Base-by-base conservation (phyloP, 352 stramenopile genomes). In the Phytophthora capsici region DNA sequence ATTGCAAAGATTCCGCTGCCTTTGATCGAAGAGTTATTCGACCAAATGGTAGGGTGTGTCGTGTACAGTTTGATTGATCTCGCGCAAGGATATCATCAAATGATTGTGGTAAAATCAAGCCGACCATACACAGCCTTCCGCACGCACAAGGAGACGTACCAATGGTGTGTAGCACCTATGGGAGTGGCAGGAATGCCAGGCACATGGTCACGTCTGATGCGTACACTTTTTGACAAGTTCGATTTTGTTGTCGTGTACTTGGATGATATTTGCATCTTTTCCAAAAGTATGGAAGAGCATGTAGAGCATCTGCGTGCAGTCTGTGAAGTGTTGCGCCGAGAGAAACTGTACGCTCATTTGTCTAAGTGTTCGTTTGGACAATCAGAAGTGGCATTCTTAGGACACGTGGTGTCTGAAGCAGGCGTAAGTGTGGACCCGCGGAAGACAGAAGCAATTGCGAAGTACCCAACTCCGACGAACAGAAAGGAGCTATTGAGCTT, bases 81-180 rank as follows among this genome's bases (percentile, higher is more conserved):
- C 0, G 59, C 66, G 0, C 58, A 79, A 50, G 63, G 65, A 14
- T 79, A 82, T 47, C 70, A 75, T 48, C 66, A 74, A 14, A 82
- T 78, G 69, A 30, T 34, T 3, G 43, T 57, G 12, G 43, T 44
- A 23, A 17, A 40, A 53, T 20, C 16, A 3, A 60, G 45, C 28
- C 41, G 51, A 30, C 32, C 59, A n/a, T 82, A 80, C 26, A 76
- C 71, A 23, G 65, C 73, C 5, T 85, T 80, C 32, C 48, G 73
- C 6, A 72, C 60, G 1, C 23, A 68, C 34, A 56, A 50, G 1
- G 72, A 84, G 34, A 81, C 63, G 10, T 73, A 78, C 37, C 73
- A 85, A 17, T 85, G 69, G 72, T 75, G 62, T 41, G 62, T 82
- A 5, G 77, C 64, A 2, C 77, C 58, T 0, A 86, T 86, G 66